phyloP scores from a whole-genome alignment of 768 basidiomycete species.

The Pholiota molesta region DNA sequence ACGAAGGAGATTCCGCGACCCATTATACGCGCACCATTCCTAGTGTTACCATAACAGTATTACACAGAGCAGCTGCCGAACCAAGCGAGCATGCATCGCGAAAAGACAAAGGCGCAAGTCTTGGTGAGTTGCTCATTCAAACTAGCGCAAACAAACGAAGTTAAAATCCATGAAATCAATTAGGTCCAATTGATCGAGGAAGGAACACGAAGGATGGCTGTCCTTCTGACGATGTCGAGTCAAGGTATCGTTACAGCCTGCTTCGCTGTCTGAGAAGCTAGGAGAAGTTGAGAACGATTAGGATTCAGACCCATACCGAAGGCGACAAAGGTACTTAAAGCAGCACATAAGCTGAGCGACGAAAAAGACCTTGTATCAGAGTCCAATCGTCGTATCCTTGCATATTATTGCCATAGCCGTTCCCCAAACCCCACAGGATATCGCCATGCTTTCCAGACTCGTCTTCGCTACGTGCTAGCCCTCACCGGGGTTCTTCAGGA shows the following conservation, averaged over 20 bases:
- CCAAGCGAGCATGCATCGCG: not conserved
- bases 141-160: not conserved
- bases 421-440: not conserved
- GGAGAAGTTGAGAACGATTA: not conserved
- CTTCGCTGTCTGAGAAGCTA: not conserved
- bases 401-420: too few species aligned
- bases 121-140: not conserved
- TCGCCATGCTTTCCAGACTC: not conserved
- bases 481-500: not conserved
- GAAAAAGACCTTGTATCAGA: not conserved
- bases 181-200: not conserved
- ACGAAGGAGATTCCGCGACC: too few species aligned
- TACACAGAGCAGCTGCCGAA: not conserved
- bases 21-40: too few species aligned
- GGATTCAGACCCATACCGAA: not conserved
- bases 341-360: not conserved
- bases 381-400: too few species aligned
- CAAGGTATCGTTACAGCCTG: not conserved
- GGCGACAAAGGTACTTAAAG: not conserved
- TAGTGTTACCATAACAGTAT: not conserved
- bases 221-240: not conserved
- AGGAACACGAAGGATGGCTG: not conserved
- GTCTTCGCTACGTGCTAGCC: not conserved
- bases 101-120: not conserved
- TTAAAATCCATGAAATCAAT: not conserved